A percentile compares a stretch with the other conserved stretches of the same genome.
Conservation (phyloP, 106 monocot species). For the Apostasia ramifera region DNA sequence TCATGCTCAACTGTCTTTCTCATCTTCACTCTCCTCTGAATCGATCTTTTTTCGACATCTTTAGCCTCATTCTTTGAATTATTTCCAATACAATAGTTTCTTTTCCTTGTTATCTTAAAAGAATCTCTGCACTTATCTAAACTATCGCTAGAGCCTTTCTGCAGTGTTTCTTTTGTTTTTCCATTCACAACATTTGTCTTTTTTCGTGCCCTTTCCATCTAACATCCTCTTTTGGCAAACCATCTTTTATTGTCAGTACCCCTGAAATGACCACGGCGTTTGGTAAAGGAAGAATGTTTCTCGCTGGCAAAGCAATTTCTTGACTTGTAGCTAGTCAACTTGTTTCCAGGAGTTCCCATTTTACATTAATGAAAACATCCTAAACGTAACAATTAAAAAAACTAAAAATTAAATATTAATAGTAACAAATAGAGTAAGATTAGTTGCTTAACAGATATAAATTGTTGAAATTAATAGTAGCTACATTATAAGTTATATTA, state of each 20-base stretch:
- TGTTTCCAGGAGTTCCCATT: constrained; percentile 22
- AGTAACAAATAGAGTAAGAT: not conserved
- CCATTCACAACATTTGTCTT: constrained; percentile 14
- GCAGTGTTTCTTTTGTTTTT: constrained; percentile 4
- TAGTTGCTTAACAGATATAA: not conserved
- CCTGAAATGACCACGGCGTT: constrained; percentile 14
- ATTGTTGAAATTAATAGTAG: not conserved
- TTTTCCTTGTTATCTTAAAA: constrained; percentile 2
- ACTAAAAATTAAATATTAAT: not conserved
- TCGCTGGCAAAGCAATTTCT: constrained; percentile 14
- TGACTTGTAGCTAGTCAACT: constrained; percentile 15
- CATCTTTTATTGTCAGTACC: constrained; percentile 15
- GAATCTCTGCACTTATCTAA: constrained; percentile 9
- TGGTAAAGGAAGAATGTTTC: constrained; percentile 7
- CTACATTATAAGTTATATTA: too few relatives aligned
- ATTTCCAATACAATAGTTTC: not conserved
- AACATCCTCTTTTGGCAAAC: constrained; percentile 7
- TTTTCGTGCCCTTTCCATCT: constrained; percentile 6
- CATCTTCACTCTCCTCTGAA: constrained; percentile 27
- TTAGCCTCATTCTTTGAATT: constrained; percentile 10
- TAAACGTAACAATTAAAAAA: not conserved
- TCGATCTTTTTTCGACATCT: constrained; percentile 8
- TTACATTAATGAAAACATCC: not conserved
- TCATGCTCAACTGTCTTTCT: constrained; percentile 38
- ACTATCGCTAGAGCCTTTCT: constrained; percentile 4